These are phyloP conservation scores for Alternaria sp. DNA, from an alignment of 2,329 filamentous ascomycete genomes.

Conservation along the genomic window DNA sequence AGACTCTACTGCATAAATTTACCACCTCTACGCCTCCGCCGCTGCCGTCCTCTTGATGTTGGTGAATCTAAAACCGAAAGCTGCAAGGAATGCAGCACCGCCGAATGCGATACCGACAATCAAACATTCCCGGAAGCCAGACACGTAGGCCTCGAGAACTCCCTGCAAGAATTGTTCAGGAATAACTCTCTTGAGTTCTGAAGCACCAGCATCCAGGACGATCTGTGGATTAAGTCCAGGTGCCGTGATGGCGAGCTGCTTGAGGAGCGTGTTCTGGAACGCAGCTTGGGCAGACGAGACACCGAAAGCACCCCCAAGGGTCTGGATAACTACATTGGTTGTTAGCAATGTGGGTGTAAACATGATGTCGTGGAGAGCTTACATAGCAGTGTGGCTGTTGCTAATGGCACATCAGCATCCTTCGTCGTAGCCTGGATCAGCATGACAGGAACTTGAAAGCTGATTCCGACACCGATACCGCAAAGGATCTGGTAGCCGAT, in stretches of 20 bases:
- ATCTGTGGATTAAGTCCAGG: conserved; percentile 27
- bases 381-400: conserved; percentile 51
- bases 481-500: conserved; percentile 58
- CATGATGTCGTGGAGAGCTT: conserved; percentile 13
- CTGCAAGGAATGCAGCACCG: conserved; percentile 5
- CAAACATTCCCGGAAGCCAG: conserved; percentile 1
- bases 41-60: conserved; percentile 2
- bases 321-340: conserved; percentile 25
- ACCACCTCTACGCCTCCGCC: neutral
- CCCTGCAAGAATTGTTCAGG: neutral
- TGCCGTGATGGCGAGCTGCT: conserved; percentile 39
- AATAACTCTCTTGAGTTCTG: neutral
- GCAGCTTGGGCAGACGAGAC: conserved; percentile 51
- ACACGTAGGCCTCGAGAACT: conserved; percentile 5
- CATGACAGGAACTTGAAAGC: conserved; percentile 40
- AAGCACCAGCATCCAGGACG: conserved; percentile 52
- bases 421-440: conserved; percentile 48
- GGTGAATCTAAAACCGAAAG: conserved; percentile 1
- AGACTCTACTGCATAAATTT: neutral
- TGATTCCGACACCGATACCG: conserved; percentile 50
- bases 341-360: neutral
- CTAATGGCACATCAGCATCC: conserved; percentile 47
- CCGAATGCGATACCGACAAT: conserved; percentile 7
- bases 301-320: conserved; percentile 53
- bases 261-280: conserved; percentile 52